A percentile compares a stretch with the other conserved stretches of the same genome.
These are phyloP conservation scores for Fusarium floridanum DNA, from an alignment of 2,329 filamentous ascomycete species.

Conservation along the genomic window DNA sequence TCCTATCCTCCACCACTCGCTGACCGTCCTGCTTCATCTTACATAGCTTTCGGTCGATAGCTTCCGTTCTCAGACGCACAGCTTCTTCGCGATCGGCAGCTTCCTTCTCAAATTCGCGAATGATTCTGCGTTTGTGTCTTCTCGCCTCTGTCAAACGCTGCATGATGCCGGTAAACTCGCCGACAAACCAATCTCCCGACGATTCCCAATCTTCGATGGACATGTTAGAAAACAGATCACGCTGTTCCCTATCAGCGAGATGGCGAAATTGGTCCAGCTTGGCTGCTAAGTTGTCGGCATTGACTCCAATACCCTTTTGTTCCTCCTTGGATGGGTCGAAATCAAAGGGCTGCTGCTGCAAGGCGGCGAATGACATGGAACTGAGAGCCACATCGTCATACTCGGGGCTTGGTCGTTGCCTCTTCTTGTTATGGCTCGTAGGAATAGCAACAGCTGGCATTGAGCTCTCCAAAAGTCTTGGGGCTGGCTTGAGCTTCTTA, in stretches of 20 bases:
- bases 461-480: constrained; percentile 42
- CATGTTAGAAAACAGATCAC: constrained; percentile 66
- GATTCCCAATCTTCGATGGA: constrained; percentile 69
- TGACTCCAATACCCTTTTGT: constrained; percentile 51
- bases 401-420: constrained; percentile 61
- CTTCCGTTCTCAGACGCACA: constrained; percentile 65
- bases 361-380: constrained; percentile 65
- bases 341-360: constrained; percentile 68
- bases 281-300: constrained; percentile 59
- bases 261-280: constrained; percentile 65
- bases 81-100: constrained; percentile 67
- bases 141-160: constrained; percentile 62
- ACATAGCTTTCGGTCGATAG: constrained; percentile 66
- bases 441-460: constrained; percentile 36
- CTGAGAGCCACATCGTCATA: constrained; percentile 70
- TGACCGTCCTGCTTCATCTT: constrained; percentile 69
- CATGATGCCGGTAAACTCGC: constrained; percentile 65
- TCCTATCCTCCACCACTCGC: constrained; percentile 64
- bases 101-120: constrained; percentile 67
- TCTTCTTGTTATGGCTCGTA: constrained; percentile 52
- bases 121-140: constrained; percentile 62
- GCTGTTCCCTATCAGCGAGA: constrained; percentile 61
- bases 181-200: constrained; percentile 71
- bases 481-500: constrained; percentile 39
- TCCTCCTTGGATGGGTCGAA: constrained; percentile 64